Evolutionary conservation across 345 rosid genomes (phyloP).

Genomic region (Eucalyptus virginea): DNA sequence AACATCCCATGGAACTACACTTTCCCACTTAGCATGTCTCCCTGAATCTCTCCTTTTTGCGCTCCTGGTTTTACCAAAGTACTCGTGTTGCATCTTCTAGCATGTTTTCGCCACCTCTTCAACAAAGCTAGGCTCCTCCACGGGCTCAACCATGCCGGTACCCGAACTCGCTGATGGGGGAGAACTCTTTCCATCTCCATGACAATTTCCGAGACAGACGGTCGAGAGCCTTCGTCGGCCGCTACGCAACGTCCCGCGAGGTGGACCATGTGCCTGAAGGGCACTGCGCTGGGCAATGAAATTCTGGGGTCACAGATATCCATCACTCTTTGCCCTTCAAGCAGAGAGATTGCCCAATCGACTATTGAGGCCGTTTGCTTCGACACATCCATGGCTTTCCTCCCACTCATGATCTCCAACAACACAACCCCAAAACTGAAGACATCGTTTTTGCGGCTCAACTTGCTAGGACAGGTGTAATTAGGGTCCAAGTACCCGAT

Average conservation of each 20-base stretch:
- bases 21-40: neutral
- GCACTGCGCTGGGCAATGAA: constrained; percentile 9
- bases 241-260: constrained; percentile 55
- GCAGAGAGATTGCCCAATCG: constrained; percentile 59
- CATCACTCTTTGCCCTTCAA: constrained; percentile 2
- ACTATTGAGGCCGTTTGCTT: constrained; percentile 35
- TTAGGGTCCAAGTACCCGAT: constrained; percentile 71
- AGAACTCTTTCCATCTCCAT: constrained; percentile 19
- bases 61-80: neutral
- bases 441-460: constrained; percentile 50
- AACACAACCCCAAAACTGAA: constrained; percentile 61
- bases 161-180: constrained; percentile 9
- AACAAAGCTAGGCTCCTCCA: constrained; percentile 14
- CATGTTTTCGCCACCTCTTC: constrained; percentile 12
- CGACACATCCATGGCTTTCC: constrained; percentile 48
- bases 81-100: neutral
- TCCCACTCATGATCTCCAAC: constrained; percentile 54
- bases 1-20: constrained; percentile 9
- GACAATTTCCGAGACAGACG: constrained; percentile 30
- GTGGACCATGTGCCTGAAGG: constrained; percentile 17
- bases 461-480: constrained; percentile 35
- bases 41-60: neutral
- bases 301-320: constrained; percentile 34
- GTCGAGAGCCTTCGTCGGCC: constrained; percentile 20
- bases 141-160: constrained; percentile 23